phyloP scores from a whole-genome alignment of 148 eudicot genomes.

The Dysphania ambrosioides region DNA sequence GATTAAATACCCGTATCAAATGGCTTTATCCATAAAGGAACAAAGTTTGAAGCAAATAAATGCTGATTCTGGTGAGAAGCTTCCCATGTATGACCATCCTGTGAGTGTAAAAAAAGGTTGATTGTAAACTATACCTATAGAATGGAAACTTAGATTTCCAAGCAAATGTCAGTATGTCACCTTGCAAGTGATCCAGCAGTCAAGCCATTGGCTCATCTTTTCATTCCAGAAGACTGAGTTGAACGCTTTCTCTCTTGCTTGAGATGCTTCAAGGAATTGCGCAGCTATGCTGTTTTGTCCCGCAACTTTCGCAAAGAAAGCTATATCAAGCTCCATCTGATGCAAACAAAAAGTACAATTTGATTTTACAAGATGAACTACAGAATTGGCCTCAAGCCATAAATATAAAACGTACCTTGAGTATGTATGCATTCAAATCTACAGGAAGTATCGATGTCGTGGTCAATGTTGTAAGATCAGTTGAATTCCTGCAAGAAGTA shows the following conservation, averaged over 20 bases:
- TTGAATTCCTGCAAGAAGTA: constrained; percentile 54
- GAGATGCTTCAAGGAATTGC: constrained; percentile 49
- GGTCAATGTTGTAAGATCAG: constrained; percentile 78
- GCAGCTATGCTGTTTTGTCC: constrained; percentile 43
- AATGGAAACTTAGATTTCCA: neutral
- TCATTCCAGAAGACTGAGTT: constrained; percentile 70
- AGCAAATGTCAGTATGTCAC: constrained; percentile 10
- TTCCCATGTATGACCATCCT: constrained; percentile 47
- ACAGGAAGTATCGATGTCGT: constrained; percentile 79
- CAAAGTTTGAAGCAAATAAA: constrained; percentile 74
- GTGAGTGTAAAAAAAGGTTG: constrained; percentile 6
- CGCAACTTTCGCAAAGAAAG: constrained; percentile 51
- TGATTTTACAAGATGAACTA: neutral
- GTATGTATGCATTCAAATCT: constrained; percentile 78
- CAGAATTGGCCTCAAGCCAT: neutral
- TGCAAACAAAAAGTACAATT: neutral
- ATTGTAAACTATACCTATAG: neutral
- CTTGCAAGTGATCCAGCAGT: constrained; percentile 63
- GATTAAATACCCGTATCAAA: constrained; percentile 61
- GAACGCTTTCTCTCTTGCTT: constrained; percentile 61
- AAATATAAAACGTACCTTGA: constrained; percentile 54
- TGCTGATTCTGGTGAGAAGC: constrained; percentile 67
- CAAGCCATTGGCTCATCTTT: constrained; percentile 86
- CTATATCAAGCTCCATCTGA: constrained; percentile 91
- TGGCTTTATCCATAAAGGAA: constrained; percentile 71